Conservation (phyloP, 805 yeast genomes). For the Cyberlindnera xylosilytica region DNA sequence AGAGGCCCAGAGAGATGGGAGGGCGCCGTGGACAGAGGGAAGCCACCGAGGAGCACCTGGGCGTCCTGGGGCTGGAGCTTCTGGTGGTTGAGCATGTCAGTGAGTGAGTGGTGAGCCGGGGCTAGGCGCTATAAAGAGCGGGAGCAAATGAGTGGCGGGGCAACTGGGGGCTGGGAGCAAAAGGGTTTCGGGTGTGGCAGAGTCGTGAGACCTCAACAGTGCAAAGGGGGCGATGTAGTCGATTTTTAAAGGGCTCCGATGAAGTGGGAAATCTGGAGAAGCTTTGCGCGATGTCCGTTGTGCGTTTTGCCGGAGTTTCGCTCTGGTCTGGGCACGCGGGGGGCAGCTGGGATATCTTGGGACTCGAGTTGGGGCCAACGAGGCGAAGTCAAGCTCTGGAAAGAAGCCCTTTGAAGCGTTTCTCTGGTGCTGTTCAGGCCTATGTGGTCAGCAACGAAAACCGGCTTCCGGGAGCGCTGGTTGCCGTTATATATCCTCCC, state of each 20-base stretch:
- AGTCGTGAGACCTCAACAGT: neutral
- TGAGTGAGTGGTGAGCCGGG: too few relatives aligned
- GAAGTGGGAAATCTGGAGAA: slow-evolving; percentile 13
- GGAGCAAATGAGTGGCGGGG: too few relatives aligned
- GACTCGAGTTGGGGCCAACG: too few relatives aligned
- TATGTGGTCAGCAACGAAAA: too few relatives aligned
- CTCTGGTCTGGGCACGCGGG: slow-evolving; percentile 1
- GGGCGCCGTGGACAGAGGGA: slow-evolving; percentile 6
- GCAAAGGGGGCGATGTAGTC: neutral
- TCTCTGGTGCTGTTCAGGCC: too few relatives aligned
- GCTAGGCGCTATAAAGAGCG: neutral
- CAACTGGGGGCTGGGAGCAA: neutral
- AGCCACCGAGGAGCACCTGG: slow-evolving; percentile 9
- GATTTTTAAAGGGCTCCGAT: slow-evolving; percentile 13
- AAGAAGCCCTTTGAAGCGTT: too few relatives aligned
- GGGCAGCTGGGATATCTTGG: too few relatives aligned
- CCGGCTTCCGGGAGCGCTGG: too few relatives aligned
- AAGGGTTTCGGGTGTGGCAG: neutral
- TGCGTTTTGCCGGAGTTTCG: slow-evolving; percentile 13
- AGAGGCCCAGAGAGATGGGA: neutral
- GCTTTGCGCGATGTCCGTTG: slow-evolving; percentile 16
- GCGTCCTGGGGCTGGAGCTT: slow-evolving; percentile 7
- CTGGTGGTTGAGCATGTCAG: neutral
- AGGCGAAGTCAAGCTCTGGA: too few relatives aligned
- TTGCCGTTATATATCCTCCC: too few relatives aligned